phyloP scores from a whole-genome alignment of 225 moss, liverwort and hornwort species.

The Ulota crispa region DNA sequence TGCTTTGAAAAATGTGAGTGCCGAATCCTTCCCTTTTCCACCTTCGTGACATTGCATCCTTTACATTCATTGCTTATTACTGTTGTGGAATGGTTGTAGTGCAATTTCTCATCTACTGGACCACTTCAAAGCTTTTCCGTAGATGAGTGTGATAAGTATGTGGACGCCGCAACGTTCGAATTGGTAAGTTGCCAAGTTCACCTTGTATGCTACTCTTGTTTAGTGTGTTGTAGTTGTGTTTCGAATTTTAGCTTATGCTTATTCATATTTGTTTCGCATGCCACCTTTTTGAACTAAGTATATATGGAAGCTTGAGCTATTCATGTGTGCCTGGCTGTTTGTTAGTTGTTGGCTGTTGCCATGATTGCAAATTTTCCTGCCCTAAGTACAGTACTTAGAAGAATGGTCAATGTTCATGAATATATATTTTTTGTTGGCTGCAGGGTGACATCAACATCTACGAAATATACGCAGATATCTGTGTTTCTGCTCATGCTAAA shows the following conservation, averaged over 20 bases:
- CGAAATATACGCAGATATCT: slow-evolving; percentile 89
- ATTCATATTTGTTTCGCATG: not conserved
- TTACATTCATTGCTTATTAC: slow-evolving; percentile 10
- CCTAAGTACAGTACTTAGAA: not conserved
- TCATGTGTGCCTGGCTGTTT: not conserved
- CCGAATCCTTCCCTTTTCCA: not conserved
- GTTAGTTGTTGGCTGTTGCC: not conserved
- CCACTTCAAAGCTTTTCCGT: slow-evolving; percentile 32
- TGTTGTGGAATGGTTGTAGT: slow-evolving; percentile 41
- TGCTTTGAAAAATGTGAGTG: slow-evolving; percentile 56
- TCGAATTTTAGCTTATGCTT: not conserved
- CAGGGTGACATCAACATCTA: slow-evolving; percentile 92
- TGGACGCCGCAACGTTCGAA: slow-evolving; percentile 46
- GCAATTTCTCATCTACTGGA: slow-evolving; percentile 72
- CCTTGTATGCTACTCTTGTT: not conserved
- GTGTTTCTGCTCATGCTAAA: slow-evolving; percentile 65
- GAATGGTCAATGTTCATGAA: slow-evolving; percentile 3
- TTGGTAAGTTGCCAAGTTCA: slow-evolving; percentile 39
- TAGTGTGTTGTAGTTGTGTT: not conserved
- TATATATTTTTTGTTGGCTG: not conserved
- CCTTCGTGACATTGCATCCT: not conserved
- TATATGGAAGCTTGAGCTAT: slow-evolving; percentile 1
- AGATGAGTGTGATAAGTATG: slow-evolving; percentile 51
- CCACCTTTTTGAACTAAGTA: not conserved
- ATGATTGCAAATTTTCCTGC: not conserved